phyloP scores from a whole-genome alignment of 345 rosid species.

The Physaria fendleri region DNA sequence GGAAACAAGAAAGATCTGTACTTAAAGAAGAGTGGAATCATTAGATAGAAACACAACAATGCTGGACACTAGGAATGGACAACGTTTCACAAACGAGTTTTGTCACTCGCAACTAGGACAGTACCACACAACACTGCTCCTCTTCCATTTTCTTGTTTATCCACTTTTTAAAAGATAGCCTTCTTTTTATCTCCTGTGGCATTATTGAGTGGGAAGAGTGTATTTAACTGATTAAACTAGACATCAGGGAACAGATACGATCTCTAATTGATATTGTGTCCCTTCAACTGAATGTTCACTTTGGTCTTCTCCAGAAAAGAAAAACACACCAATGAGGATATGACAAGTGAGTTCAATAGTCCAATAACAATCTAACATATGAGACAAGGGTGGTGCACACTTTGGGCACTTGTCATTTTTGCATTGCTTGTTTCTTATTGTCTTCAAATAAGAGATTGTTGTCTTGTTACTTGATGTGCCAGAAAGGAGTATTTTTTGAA shows the following conservation, averaged over 20 bases:
- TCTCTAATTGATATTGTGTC: slow-evolving; percentile 41
- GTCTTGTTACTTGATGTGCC: not conserved
- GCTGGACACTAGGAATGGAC: slow-evolving; percentile 42
- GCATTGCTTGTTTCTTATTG: too few species aligned
- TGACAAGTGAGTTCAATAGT: not conserved
- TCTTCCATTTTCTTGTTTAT: slow-evolving; percentile 39
- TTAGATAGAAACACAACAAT: too few species aligned
- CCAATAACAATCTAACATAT: not conserved
- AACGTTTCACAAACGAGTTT: slow-evolving; percentile 20
- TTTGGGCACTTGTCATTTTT: too few species aligned
- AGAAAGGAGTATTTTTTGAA: not conserved
- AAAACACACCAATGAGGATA: not conserved
- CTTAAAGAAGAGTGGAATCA: slow-evolving; percentile 30
- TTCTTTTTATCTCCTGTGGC: slow-evolving; percentile 51
- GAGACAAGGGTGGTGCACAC: too few species aligned
- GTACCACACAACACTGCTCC: slow-evolving; percentile 43
- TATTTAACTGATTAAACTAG: slow-evolving; percentile 32
- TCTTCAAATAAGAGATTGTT: too few species aligned
- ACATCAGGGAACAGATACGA: slow-evolving; percentile 76
- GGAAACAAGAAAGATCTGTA: slow-evolving; percentile 27
- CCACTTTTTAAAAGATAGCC: slow-evolving; percentile 43
- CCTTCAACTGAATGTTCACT: slow-evolving; percentile 18
- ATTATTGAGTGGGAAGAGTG: slow-evolving; percentile 46
- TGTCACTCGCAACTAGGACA: slow-evolving; percentile 40
- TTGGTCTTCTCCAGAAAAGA: slow-evolving; percentile 12